These are phyloP conservation scores for Yamagishiella unicocca DNA, from an alignment of 139 green algal genomes.

Conservation along the genomic window DNA sequence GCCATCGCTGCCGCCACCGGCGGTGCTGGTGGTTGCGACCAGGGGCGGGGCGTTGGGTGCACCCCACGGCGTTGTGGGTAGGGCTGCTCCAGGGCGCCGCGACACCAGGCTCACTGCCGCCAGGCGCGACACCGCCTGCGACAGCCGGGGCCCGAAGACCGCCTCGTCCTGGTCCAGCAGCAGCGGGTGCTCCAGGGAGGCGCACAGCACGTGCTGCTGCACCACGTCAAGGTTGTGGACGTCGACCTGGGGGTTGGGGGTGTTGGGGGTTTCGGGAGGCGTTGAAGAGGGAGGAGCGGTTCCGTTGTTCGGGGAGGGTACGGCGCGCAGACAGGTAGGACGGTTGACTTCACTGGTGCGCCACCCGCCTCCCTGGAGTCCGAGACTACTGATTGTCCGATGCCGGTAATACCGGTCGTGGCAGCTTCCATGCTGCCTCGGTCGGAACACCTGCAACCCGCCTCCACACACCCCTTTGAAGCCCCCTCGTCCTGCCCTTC, in stretches of 20 bases:
- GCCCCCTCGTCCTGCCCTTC: too few relatives aligned
- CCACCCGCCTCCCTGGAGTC: too few relatives aligned
- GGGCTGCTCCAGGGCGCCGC: conserved; percentile 57
- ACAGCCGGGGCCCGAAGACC: conserved; percentile 7
- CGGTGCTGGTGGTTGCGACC: too few relatives aligned
- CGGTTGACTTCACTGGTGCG: too few relatives aligned
- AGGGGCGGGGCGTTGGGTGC: too few relatives aligned
- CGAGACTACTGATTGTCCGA: too few relatives aligned
- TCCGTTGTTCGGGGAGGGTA: neutral
- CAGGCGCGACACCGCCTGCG: conserved; percentile 22
- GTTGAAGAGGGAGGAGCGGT: neutral
- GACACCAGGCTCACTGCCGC: conserved; percentile 49
- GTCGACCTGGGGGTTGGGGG: conserved; percentile 70
- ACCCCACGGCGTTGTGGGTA: neutral
- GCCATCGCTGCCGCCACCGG: neutral
- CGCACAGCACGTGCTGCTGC: conserved; percentile 86
- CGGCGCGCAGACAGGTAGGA: neutral
- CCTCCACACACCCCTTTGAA: too few relatives aligned
- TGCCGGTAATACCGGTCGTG: too few relatives aligned
- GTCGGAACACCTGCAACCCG: too few relatives aligned
- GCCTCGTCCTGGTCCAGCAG: conserved; percentile 26
- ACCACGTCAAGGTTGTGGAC: conserved; percentile 79
- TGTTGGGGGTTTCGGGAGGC: neutral
- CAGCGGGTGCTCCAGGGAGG: conserved; percentile 83
- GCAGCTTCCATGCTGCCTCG: too few relatives aligned